Evolutionary conservation across 1,284 basidiomycete genomes (phyloP).

Genomic region (Tilletia walkeri): DNA sequence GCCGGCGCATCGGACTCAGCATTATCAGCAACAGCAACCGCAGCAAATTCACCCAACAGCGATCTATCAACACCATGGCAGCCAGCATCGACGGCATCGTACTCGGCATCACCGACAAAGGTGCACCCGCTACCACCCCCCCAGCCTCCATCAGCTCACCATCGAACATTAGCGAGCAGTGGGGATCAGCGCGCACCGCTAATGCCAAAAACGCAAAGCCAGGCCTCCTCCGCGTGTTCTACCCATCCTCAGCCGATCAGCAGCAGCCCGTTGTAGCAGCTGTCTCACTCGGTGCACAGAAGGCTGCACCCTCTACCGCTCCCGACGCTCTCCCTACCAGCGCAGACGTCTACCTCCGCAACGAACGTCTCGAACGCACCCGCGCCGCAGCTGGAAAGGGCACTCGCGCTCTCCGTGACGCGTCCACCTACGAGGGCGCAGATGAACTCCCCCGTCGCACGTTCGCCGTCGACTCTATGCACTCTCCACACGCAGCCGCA

Average conservation of each 20-base stretch:
- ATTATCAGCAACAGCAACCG: not conserved
- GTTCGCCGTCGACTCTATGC: constrained; percentile 45
- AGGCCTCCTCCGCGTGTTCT: constrained; percentile 49
- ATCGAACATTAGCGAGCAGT: constrained; percentile 42
- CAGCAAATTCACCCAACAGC: too few species aligned
- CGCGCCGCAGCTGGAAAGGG: constrained; percentile 52
- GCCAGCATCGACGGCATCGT: constrained; percentile 16
- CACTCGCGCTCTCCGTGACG: constrained; percentile 46
- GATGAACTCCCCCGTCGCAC: constrained; percentile 23
- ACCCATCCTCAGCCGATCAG: constrained; percentile 30
- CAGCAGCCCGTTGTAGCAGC: constrained; percentile 35
- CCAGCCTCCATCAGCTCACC: not conserved
- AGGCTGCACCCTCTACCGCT: constrained; percentile 43
- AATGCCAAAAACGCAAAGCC: constrained; percentile 39
- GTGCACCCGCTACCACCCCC: not conserved
- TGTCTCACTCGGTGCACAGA: constrained; percentile 45
- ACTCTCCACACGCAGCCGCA: constrained; percentile 49
- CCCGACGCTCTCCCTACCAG: constrained; percentile 40
- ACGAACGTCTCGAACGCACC: constrained; percentile 48
- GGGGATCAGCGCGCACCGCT: constrained; percentile 38
- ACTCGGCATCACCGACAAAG: constrained; percentile 13
- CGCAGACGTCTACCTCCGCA: constrained; percentile 44
- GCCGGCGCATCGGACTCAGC: too few species aligned
- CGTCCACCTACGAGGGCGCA: constrained; percentile 33
- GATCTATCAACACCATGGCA: not conserved